Conservation (phyloP, 805 yeast genomes). For the Saccharomycopsis babjevae region DNA sequence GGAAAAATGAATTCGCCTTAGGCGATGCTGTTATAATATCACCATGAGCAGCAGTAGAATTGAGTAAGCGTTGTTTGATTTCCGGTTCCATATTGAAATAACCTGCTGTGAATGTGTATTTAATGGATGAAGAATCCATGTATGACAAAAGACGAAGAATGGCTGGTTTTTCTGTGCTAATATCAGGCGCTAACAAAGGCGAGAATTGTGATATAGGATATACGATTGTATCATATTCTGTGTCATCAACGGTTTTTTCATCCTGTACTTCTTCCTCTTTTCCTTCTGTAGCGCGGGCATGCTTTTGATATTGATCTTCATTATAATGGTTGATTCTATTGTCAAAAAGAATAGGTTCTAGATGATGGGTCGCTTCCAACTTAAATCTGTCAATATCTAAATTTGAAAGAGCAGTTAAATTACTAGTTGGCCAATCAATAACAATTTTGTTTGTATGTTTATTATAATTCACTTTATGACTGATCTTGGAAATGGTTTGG, state of each 20-base stretch:
- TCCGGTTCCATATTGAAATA: conserved; percentile 86
- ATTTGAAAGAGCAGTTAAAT: conserved; percentile 59
- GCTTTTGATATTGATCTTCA: conserved; percentile 12
- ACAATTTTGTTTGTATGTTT: conserved; percentile 38
- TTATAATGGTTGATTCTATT: conserved; percentile 21
- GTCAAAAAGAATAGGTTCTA: conserved; percentile 51
- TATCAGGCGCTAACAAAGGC: conserved; percentile 57
- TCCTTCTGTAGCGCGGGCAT: conserved; percentile 15
- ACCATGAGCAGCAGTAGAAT: conserved; percentile 46
- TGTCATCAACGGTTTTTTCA: conserved; percentile 24
- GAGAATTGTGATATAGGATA: conserved; percentile 90
- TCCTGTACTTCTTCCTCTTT: conserved; percentile 23
- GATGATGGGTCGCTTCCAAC: conserved; percentile 41
- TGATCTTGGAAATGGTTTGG: conserved; percentile 51
- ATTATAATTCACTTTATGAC: conserved; percentile 51
- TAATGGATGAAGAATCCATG: conserved; percentile 40
- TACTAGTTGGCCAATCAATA: conserved; percentile 65
- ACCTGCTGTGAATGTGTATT: conserved; percentile 92
- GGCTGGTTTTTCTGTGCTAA: conserved; percentile 76
- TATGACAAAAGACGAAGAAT: conserved; percentile 51
- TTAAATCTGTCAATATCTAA: conserved; percentile 41
- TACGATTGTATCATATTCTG: conserved; percentile 47
- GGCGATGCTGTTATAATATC: conserved; percentile 86
- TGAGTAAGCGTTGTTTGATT: conserved; percentile 47
- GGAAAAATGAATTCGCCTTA: conserved; percentile 85